phyloP scores from a whole-genome alignment of 78 protist species.

The Dictyostelium discoideum region DNA sequence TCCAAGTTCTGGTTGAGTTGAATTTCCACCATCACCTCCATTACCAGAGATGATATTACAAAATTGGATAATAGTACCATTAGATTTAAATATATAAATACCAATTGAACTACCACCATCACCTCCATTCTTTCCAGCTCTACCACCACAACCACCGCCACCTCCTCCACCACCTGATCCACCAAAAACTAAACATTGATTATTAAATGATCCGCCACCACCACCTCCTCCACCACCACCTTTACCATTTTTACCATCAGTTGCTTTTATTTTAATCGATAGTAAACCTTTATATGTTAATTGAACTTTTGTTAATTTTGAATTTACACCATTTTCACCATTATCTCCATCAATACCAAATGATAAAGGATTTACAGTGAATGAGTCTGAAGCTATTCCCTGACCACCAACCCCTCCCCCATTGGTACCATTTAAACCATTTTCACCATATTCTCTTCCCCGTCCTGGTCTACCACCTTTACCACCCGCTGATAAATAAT shows the following conservation, averaged over 20 bases:
- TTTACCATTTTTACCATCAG: background rate
- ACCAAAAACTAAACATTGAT: conserved; percentile 20
- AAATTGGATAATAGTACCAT: background rate
- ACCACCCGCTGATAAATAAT: background rate
- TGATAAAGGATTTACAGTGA: background rate
- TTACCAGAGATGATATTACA: background rate
- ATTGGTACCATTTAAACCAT: conserved; percentile 6
- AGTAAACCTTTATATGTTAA: background rate
- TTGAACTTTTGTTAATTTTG: background rate
- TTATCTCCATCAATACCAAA: conserved; percentile 13
- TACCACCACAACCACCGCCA: conserved; percentile 38
- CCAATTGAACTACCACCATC: conserved; percentile 34
- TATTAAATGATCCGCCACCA: background rate
- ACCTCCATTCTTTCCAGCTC: background rate
- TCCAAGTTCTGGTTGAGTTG: background rate
- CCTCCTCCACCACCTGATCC: conserved; percentile 28
- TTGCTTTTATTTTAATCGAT: background rate
- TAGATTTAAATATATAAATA: background rate
- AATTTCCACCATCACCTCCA: conserved; percentile 31
- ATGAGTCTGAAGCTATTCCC: background rate
- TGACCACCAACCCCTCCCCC: conserved; percentile 9
- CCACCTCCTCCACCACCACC: conserved; percentile 77
- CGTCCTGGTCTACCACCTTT: background rate
- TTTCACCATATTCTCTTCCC: background rate
- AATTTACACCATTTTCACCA: conserved; percentile 3